Evolutionary conservation across 192 early-diverging fungal genomes (phyloP).

Genomic region (Backusella westeae): DNA sequence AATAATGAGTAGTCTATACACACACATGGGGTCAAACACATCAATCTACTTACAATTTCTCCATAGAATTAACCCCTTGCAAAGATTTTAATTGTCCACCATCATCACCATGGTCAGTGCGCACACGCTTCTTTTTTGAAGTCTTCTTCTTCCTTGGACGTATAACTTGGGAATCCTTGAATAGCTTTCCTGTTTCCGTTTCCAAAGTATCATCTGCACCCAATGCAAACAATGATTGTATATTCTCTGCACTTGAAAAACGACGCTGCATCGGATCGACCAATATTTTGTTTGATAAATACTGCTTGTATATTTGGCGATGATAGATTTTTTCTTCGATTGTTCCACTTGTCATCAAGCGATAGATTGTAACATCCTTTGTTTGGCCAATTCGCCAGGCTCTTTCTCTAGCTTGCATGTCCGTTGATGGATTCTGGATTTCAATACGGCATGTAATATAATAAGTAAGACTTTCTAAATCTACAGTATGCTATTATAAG

Average conservation of each 20-base stretch:
- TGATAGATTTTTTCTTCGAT: constrained; percentile 98
- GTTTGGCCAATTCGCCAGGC: constrained; percentile 95
- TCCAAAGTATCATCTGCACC: constrained; percentile 46
- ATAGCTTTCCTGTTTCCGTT: constrained; percentile 88
- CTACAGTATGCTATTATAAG: not conserved
- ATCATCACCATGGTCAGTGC: constrained; percentile 29
- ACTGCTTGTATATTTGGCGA: constrained; percentile 97
- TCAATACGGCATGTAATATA: not conserved
- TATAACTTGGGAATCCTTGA: constrained; percentile 68
- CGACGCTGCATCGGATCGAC: constrained; percentile 85
- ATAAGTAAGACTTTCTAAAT: too few species aligned
- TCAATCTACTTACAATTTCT: constrained; percentile 35
- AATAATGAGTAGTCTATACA: not conserved
- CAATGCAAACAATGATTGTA: constrained; percentile 87
- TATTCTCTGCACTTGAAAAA: constrained; percentile 76
- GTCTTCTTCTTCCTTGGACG: constrained; percentile 11
- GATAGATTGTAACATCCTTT: constrained; percentile 84
- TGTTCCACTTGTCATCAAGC: constrained; percentile 92
- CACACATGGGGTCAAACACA: too few species aligned
- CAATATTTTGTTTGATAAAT: constrained; percentile 94
- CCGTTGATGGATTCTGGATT: constrained; percentile 83
- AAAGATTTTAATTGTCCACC: constrained; percentile 30
- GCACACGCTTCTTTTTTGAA: constrained; percentile 8
- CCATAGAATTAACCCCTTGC: constrained; percentile 37
- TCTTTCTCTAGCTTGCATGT: constrained; percentile 92